These are phyloP conservation scores for Anacardium occidentale DNA, from an alignment of 345 rosid species.

Conservation along the genomic window DNA sequence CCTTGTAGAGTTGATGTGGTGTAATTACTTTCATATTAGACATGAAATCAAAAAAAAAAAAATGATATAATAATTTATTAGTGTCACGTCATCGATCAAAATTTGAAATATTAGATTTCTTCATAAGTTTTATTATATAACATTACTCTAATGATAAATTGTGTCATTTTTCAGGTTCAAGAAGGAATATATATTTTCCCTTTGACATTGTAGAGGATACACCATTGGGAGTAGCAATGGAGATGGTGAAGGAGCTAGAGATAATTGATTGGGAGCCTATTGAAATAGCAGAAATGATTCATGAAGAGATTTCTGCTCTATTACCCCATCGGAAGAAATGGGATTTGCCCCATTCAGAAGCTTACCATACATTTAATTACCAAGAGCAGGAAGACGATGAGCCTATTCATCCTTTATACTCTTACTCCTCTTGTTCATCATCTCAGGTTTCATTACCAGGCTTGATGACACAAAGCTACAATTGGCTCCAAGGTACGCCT, in stretches of 20 bases:
- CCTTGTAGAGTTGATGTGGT: too few species aligned
- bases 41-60: too few species aligned
- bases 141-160: too few species aligned
- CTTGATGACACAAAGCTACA: conserved; percentile 30
- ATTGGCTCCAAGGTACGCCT: conserved; percentile 53
- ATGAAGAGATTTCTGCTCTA: conserved; percentile 58
- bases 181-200: conserved; percentile 55
- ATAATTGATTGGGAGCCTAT: conserved; percentile 66
- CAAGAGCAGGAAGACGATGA: conserved; percentile 48
- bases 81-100: too few species aligned
- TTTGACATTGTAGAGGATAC: conserved; percentile 65
- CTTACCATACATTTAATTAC: conserved; percentile 25
- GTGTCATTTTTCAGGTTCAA: conserved; percentile 37
- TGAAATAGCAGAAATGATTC: conserved; percentile 71
- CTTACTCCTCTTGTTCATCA: conserved; percentile 55
- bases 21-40: too few species aligned
- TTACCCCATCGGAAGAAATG: conserved; percentile 45
- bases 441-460: conserved; percentile 55
- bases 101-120: too few species aligned
- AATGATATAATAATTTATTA: too few species aligned
- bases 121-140: too few species aligned
- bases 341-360: conserved; percentile 21
- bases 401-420: conserved; percentile 34
- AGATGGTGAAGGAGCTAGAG: conserved; percentile 82
- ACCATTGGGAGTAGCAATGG: conserved; percentile 65